Evolutionary conservation across 768 basidiomycete genomes (phyloP), one percentile per base, ranked within the genome.

Genomic region (Trametes punicea): DNA sequence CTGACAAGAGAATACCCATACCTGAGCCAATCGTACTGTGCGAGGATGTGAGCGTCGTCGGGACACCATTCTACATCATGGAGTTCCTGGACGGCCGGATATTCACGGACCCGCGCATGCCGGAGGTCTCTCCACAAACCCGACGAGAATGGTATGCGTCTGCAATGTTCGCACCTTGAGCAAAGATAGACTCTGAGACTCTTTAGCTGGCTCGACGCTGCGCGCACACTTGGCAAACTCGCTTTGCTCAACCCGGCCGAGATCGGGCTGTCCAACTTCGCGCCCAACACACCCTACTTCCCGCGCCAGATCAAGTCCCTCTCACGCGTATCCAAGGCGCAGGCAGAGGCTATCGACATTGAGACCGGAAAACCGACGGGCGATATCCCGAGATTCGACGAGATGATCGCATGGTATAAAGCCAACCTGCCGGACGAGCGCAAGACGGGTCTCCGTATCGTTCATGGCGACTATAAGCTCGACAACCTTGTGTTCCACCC

Each of bases 381-480:
- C 11, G 74, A 81, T 33, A 90, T 98, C 60, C 93, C 93, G 4
- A 78, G 73, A 51, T 88, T 88, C 69, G 74, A 82, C 42, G 83
- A 87, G 61, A 71, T 97, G 64, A 72, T 91, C 50, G 69, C 70
- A 13, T 97, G 90, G 91, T 97, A 93, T 70, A 72, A 75, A 57
- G 69, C 71, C 26, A 80, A 90, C 65, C 72, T 91, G 25, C 94
- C 92, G 2, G 82, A 91, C 64, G 93, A 95, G 71, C 74, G 67
- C 59, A 83, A 83, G 68, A 81, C 79, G 1, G 91, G 90, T 0
- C 74, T 81, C 51, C 84, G 90, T n/a, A 85, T 99, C 60, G 93
- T 98, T 5, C 96, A 98, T 68, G 96, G 96, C 25, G 96, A 99
- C 71, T 98, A 91, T 69, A 99, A 99, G 70, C 76, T 96, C n/a